Evolutionary conservation across 2,329 filamentous ascomycete species (phyloP).

Genomic region (Epichloe amarillans): DNA sequence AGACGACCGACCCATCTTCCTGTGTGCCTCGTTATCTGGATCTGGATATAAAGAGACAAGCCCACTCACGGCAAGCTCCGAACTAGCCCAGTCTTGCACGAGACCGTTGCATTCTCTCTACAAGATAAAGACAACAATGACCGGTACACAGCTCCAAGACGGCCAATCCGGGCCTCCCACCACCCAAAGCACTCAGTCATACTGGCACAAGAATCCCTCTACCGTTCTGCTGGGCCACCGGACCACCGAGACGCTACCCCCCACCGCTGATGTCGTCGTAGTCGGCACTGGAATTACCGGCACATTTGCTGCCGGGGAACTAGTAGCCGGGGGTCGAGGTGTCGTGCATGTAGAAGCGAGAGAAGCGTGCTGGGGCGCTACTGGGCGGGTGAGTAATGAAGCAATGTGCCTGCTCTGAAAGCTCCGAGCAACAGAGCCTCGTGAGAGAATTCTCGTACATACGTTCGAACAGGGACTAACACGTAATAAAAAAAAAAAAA

Average conservation of each 20-base stretch:
- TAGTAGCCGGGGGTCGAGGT: conserved; percentile 37
- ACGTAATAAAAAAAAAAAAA: too few species aligned
- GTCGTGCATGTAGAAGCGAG: conserved; percentile 65
- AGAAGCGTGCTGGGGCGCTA: conserved; percentile 74
- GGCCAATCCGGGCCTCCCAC: conserved; percentile 45
- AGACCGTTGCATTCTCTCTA: too few species aligned
- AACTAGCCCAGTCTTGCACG: too few species aligned
- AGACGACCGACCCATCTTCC: too few species aligned
- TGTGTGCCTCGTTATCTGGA: too few species aligned
- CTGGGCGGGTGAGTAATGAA: conserved; percentile 49
- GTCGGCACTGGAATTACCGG: conserved; percentile 68
- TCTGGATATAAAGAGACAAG: not conserved
- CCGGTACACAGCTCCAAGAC: conserved; percentile 15
- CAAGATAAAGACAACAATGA: conserved; percentile 13
- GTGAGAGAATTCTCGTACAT: too few species aligned
- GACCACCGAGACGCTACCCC: conserved; percentile 51
- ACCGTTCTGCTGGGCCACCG: conserved; percentile 51
- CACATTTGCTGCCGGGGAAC: conserved; percentile 53
- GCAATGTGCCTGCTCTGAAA: not conserved
- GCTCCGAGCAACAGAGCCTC: not conserved
- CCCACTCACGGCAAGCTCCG: not conserved
- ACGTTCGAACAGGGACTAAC: not conserved
- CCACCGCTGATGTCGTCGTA: conserved; percentile 52
- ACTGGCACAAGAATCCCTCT: conserved; percentile 62
- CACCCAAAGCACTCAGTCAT: conserved; percentile 47